These are phyloP conservation scores for Phaseolus lunatus DNA, from an alignment of 306 rosid species.

Conservation along the genomic window DNA sequence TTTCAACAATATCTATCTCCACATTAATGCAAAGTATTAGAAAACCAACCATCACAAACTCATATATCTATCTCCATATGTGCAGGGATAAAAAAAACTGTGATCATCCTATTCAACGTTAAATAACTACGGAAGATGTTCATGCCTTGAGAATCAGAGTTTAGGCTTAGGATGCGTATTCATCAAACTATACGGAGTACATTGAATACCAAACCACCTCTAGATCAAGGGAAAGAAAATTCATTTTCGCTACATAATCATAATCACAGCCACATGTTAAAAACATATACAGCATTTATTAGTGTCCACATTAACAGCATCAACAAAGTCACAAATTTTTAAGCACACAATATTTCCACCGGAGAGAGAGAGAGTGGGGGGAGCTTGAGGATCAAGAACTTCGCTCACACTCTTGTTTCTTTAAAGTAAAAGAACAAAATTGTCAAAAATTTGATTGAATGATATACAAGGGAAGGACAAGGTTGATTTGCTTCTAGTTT, in stretches of 20 bases:
- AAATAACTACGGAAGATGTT: not conserved
- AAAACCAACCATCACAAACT: constrained; percentile 6
- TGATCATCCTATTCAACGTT: not conserved
- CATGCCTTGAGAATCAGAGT: not conserved
- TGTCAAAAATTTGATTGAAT: not conserved
- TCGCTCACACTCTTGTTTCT: too few relatives aligned
- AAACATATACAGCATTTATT: not conserved
- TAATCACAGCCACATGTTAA: not conserved
- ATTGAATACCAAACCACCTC: not conserved
- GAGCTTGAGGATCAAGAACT: constrained; percentile 1
- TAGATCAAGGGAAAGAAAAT: constrained; percentile 16
- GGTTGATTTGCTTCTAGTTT: not conserved
- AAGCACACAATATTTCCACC: not conserved
- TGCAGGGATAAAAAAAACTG: not conserved
- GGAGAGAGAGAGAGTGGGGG: too few relatives aligned
- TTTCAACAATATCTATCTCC: constrained; percentile 18
- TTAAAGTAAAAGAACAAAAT: not conserved
- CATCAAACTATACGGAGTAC: constrained; percentile 1
- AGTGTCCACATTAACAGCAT: not conserved
- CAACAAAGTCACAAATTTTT: not conserved
- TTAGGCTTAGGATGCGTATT: not conserved
- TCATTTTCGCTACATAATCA: not conserved
- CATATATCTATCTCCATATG: not conserved
- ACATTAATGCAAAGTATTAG: constrained; percentile 10
- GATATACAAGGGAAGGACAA: not conserved